These are phyloP conservation scores for Haemoproteus tartakovskyi DNA, from an alignment of 169 alveolate genomes.

Conservation along the genomic window DNA sequence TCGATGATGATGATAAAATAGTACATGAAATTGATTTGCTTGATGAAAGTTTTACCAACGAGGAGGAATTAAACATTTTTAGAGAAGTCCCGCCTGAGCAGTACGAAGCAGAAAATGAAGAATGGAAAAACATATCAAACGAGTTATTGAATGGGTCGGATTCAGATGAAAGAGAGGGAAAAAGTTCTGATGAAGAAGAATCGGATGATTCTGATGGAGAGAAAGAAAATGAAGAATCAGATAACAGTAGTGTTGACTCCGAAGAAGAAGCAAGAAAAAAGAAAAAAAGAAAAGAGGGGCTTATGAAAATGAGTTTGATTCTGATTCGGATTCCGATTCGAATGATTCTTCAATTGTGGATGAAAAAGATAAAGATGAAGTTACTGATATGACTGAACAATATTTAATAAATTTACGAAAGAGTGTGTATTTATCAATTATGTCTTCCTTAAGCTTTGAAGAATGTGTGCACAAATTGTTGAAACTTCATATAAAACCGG, in stretches of 20 bases:
- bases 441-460: constrained; percentile 96
- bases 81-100: constrained; percentile 87
- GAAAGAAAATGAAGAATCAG: too few species aligned
- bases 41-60: constrained; percentile 90
- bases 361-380: too few species aligned
- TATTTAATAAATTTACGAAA: constrained; percentile 92
- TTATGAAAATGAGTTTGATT: too few species aligned
- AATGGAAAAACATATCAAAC: constrained; percentile 90
- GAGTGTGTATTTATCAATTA: constrained; percentile 94
- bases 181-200: too few species aligned
- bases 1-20: constrained; percentile 95
- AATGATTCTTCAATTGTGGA: too few species aligned
- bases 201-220: too few species aligned
- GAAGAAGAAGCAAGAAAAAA: constrained; percentile 10
- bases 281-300: not conserved
- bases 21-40: constrained; percentile 94
- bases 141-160: constrained; percentile 90
- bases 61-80: constrained; percentile 91
- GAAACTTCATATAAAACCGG: constrained; percentile 91
- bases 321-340: too few species aligned
- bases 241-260: too few species aligned
- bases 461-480: constrained; percentile 97
- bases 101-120: constrained; percentile 88
- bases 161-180: too few species aligned
- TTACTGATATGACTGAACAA: constrained; percentile 91